A percentile compares a stretch with the other conserved stretches of the same genome.
These are phyloP conservation scores for Phytophthora kernoviae DNA, from an alignment of 352 stramenopile genomes.

Conservation along the genomic window DNA sequence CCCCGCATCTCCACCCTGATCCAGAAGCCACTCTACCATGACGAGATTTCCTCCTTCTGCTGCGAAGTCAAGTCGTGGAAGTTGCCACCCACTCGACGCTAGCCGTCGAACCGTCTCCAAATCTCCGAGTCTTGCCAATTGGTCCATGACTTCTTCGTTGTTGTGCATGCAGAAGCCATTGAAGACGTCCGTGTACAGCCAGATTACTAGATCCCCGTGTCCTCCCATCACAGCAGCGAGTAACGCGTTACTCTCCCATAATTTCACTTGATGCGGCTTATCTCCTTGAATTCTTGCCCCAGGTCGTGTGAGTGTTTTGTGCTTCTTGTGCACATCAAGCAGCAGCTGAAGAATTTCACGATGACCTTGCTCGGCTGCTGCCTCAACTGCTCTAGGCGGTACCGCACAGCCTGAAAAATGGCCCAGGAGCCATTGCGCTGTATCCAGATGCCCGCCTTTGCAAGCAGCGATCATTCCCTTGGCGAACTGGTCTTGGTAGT, in stretches of 20 bases:
- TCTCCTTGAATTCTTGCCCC: conserved; percentile 2
- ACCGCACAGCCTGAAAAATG: conserved; percentile 23
- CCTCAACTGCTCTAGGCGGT: conserved; percentile 20
- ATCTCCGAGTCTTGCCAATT: conserved; percentile 25
- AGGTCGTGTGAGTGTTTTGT: conserved; percentile 21
- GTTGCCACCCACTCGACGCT: conserved; percentile 14
- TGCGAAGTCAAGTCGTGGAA: conserved; percentile 25
- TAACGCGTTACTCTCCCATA: conserved; percentile 34
- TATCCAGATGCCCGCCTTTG: conserved; percentile 15
- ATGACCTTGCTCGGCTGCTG: conserved; percentile 13
- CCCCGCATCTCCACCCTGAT: conserved; percentile 4
- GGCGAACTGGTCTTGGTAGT: conserved; percentile 32
- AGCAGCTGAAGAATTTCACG: conserved; percentile 22
- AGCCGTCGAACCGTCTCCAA: conserved; percentile 11
- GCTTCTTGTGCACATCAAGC: conserved; percentile 14
- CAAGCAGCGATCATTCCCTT: conserved; percentile 21
- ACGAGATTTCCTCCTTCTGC: conserved; percentile 26
- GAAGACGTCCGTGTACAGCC: conserved; percentile 28
- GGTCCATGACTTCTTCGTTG: conserved; percentile 28
- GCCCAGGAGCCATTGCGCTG: conserved; percentile 24
- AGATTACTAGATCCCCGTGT: conserved; percentile 27
- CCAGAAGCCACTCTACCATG: conserved; percentile 29
- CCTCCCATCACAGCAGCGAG: conserved; percentile 22
- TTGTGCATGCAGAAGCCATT: conserved; percentile 27
- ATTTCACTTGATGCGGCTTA: conserved; percentile 28